These are phyloP conservation scores for Malassezia japonica DNA, from an alignment of 1,284 basidiomycete genomes.

Conservation along the genomic window DNA sequence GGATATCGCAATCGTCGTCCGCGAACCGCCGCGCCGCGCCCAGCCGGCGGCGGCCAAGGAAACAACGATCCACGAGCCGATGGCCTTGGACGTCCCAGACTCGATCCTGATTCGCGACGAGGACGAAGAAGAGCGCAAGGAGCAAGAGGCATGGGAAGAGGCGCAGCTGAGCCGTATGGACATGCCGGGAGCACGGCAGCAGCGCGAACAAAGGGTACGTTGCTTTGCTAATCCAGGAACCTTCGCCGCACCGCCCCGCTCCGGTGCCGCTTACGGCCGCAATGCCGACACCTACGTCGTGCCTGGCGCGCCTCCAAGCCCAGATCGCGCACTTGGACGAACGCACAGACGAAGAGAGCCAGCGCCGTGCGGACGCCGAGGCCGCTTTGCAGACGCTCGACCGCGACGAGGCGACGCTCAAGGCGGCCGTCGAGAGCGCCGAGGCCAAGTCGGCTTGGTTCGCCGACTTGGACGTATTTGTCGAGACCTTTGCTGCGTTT, in stretches of 20 bases:
- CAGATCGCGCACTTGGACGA: slow-evolving; percentile 21
- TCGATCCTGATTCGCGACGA: slow-evolving; percentile 56
- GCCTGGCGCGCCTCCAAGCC: slow-evolving; percentile 23
- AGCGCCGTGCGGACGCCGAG: slow-evolving; percentile 14
- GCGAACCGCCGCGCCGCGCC: background rate
- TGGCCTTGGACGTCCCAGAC: background rate
- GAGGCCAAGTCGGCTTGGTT: slow-evolving; percentile 38
- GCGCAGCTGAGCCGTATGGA: slow-evolving; percentile 30
- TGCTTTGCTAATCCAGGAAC: too few relatives aligned
- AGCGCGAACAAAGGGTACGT: background rate
- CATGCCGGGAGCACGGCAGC: background rate
- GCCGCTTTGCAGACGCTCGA: slow-evolving; percentile 21
- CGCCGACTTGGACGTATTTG: slow-evolving; percentile 33
- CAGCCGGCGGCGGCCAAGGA: background rate
- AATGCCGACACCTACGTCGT: slow-evolving; percentile 28
- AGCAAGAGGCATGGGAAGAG: slow-evolving; percentile 48
- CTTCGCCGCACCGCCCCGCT: slow-evolving; percentile 26
- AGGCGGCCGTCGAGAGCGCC: slow-evolving; percentile 21
- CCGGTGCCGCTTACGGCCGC: slow-evolving; percentile 24
- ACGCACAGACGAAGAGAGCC: slow-evolving; percentile 18
- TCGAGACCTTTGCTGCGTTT: slow-evolving; percentile 30
- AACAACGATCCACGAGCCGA: slow-evolving; percentile 1
- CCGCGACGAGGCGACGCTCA: slow-evolving; percentile 25
- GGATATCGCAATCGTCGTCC: slow-evolving; percentile 16
- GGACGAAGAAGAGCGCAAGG: slow-evolving; percentile 63